Evolutionary conservation across 176 grass and related monocot genomes (phyloP), one percentile per base, ranked within the genome.

Genomic region (Themeda triandra): DNA sequence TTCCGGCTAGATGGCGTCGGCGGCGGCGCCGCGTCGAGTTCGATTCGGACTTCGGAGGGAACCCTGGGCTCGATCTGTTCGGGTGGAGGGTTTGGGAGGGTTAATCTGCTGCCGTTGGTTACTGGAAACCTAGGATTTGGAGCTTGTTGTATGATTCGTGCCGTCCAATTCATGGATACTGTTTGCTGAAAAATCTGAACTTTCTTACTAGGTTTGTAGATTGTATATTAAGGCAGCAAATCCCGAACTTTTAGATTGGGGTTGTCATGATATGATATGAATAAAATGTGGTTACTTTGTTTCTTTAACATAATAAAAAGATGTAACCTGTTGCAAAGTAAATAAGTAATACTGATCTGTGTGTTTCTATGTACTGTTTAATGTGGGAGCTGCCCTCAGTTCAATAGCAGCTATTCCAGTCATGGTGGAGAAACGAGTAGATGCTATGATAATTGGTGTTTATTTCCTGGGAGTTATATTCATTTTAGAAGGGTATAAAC

Each of bases 11-110:
- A 42, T 30, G 30, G 54, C 6, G 15, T 3, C 28, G 53, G 32
- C 28, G 51, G 31, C 12, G 23, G 10, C 28, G 35, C 1, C 10
- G 53, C 10, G 41, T 64, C 44, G 24, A 29, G 76, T 84, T 79
- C 28, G 82, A 88, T 88, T 78, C 40, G 37, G 21, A 60, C 29
- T 88, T 78, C 63, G 48, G 27, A 59, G 37, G 65, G 17, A 84
- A 84, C 75, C 87, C 75, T 84, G 74, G 67, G 73, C 78, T 41
- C 68, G 80, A 78, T 83, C 80, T 69, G 51, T 70, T 63, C 44
- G 63, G 51, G 2, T 77, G 21, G 29, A 70, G 28, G 66, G 77
- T 82, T 77, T 49, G 49, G 60, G 40, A 83, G 53, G 51, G 29
- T 62, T 82, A 32, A n/a, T 69, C 28, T 82, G 63, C 56, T 80